Base-by-base conservation (phyloP, 352 stramenopile genomes). In the Phytopythium boreale region DNA sequence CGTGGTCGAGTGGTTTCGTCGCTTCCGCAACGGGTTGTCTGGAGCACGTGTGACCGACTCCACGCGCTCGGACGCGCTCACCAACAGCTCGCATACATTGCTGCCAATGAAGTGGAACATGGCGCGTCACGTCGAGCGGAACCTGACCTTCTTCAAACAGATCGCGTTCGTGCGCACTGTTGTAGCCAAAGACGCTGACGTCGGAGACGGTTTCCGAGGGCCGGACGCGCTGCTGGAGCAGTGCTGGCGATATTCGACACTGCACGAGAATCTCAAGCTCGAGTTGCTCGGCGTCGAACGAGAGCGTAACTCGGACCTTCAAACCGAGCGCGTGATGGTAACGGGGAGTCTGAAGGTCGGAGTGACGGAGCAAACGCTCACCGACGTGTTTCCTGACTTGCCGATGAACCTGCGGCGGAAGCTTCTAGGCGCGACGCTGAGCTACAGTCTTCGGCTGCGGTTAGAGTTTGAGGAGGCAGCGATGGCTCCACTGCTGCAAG, bases 231-330 rank as follows among this genome's bases (percentile, higher is more conserved):
- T 70, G 12, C 59, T 75, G 15, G 39, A 76, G 7, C 73, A 80
- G 39, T 80, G 70, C 64, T 66, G 66, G 27, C 60, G 50, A n/a
- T 74, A 76, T 50, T 75, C 70, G 17, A 57, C 39, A 1, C 66
- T 22, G 41, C 67, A 69, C 31, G 64, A 55, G 14, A 64, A 61
- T 11, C 65, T 82, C 2, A 53, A 66, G 26, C 64, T 77, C 36
- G 59, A 75, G 26, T 49, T 73, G 51, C 47, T 71, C 27, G 11
- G 51, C 2, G 70, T 83, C 62, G 68, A 70, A 29, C n/a, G 61
- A 14, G 39, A 65, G 37, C 37, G 56, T 9, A 12, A 3, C 20
- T 29, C 46, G 2, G 46, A 52, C 7, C 46, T 20, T 6, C 5
- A 52, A 4, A 17, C 7, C 46, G 46, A 52, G 46, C 46, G 46